Evolutionary conservation across 192 early-diverging fungal species (phyloP).

Genomic region (Haplosporangium gracile): DNA sequence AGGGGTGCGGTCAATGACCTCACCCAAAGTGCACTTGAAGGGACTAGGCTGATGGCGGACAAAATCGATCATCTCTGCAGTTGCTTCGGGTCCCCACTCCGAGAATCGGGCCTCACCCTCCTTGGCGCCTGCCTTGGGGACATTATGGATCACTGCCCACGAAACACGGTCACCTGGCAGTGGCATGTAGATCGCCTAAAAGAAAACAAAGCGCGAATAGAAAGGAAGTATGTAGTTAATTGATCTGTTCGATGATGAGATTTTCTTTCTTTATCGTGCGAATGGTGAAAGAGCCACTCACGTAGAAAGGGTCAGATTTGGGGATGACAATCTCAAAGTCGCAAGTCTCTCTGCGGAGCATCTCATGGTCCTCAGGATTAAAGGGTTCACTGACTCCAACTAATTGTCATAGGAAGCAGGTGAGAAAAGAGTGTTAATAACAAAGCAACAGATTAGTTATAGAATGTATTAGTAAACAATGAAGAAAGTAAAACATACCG

Average conservation of each 20-base stretch:
- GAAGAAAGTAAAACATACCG: conserved; percentile 12
- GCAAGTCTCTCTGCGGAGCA: conserved; percentile 31
- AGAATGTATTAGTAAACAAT: background rate
- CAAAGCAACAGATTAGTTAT: background rate
- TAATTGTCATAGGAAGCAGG: background rate
- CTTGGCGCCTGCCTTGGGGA: conserved; percentile 26
- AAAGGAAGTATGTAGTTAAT: background rate
- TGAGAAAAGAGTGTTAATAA: background rate
- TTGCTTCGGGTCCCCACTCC: conserved; percentile 51
- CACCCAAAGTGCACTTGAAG: conserved; percentile 28
- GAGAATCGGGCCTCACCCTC: conserved; percentile 24
- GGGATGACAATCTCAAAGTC: conserved; percentile 57
- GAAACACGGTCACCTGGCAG: conserved; percentile 43
- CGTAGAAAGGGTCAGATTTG: conserved; percentile 51
- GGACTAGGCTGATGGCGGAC: conserved; percentile 46
- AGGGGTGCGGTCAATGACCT: conserved; percentile 27
- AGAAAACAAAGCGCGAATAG: background rate
- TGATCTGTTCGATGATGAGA: background rate
- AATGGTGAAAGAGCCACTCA: background rate
- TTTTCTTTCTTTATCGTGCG: background rate
- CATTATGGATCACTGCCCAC: conserved; percentile 54
- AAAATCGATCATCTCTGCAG: conserved; percentile 29
- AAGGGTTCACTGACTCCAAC: conserved; percentile 50
- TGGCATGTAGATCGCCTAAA: conserved; percentile 49
- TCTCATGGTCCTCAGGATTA: conserved; percentile 38